Conservation (phyloP, 306 rosid genomes). For the Sechiopsis laciniata region DNA sequence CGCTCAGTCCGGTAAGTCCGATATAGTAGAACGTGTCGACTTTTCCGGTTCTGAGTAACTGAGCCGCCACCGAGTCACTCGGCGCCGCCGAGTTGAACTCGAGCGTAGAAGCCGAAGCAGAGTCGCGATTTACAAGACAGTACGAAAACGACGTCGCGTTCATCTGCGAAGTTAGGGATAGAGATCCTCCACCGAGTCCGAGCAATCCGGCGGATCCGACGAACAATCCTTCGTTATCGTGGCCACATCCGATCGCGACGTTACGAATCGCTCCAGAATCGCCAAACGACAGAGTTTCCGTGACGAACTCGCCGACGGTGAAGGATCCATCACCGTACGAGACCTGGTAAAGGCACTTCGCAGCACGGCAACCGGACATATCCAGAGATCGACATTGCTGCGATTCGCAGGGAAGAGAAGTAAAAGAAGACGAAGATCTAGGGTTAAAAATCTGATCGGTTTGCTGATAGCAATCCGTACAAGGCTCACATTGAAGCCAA, state of each 20-base stretch:
- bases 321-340: slow-evolving; percentile 79
- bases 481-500: slow-evolving; percentile 91
- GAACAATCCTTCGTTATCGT: slow-evolving; percentile 75
- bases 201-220: slow-evolving; percentile 67
- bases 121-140: slow-evolving; percentile 81
- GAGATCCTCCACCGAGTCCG: slow-evolving; percentile 80
- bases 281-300: slow-evolving; percentile 72
- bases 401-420: slow-evolving; percentile 43
- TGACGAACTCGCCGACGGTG: slow-evolving; percentile 62
- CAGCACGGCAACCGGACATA: slow-evolving; percentile 37
- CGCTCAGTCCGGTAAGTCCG: slow-evolving; percentile 52
- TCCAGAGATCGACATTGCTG: slow-evolving; percentile 48
- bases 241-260: slow-evolving; percentile 77
- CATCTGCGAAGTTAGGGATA: slow-evolving; percentile 56
- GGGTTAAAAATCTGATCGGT: slow-evolving; percentile 76
- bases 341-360: slow-evolving; percentile 68
- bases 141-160: slow-evolving; percentile 74
- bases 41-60: slow-evolving; percentile 34
- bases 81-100: slow-evolving; percentile 77
- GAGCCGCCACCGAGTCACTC: slow-evolving; percentile 47
- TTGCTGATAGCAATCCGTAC: slow-evolving; percentile 78
- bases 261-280: slow-evolving; percentile 38
- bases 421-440: slow-evolving; percentile 39
- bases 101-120: slow-evolving; percentile 55
- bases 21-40: slow-evolving; percentile 57